Base-by-base conservation (phyloP, 352 stramenopile species). In the Phytophthora fragariaefolia region DNA sequence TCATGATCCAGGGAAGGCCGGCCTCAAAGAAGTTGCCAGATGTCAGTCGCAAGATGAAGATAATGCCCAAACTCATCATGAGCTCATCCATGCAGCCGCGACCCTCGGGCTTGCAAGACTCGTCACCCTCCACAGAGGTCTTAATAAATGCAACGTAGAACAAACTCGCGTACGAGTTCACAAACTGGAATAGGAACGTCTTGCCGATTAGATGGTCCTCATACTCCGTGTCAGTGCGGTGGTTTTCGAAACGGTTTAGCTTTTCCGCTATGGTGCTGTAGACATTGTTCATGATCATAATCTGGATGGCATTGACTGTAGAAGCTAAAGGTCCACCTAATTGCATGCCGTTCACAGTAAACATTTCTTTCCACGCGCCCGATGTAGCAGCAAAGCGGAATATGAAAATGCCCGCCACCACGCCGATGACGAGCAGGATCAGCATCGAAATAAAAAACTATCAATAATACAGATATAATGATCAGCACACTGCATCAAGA, bases 161-260 rank as follows among this genome's bases (percentile, higher is more conserved):
- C 30, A 93, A 62, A 78, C 73, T 85, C 2, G 82, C 73, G 66
- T 92, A 95, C 70, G 83, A 92, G 78, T 95, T 95, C 45, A 93
- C 84, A 48, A 93, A 92, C 64, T 92, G 86, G 73, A 95, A 95
- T 0, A 93, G 47, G 54, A 95, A 91, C 8, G 85, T 92, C 61
- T 93, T 92, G 59, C 66, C 83, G 66, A 95, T 93, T 64, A 95
- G 59, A 56, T 97, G 83, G 59, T 98, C 96, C 69, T 98, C 87
- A 77, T 97, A 99, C 67, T 98, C 91, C 2, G 95, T 98, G 68
- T 99, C 96, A 0, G 97, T 99, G 58, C 95, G 86, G 68, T 99
- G 97, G 79, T 99, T 99, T 68, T 99, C 97, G 18, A 72, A 91
- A 22, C 82, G 76, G 63, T 93, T 93, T 34, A 93, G 71, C n/a